Conservation (phyloP, 257 asterid species). For the Forsythia viridissima region DNA sequence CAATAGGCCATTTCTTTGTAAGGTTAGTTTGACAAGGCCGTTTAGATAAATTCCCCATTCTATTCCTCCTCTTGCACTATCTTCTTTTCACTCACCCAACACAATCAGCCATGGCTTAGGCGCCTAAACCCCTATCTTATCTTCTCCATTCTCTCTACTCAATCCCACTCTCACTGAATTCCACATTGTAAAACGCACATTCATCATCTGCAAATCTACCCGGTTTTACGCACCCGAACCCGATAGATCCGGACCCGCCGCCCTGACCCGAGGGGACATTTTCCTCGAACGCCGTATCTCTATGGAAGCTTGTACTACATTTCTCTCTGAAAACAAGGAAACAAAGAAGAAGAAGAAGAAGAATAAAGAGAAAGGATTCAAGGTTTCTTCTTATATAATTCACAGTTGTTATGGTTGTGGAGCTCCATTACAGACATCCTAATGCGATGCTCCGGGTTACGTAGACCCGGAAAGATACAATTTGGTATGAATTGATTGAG, state of each 20-base stretch:
- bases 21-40: too few relatives aligned
- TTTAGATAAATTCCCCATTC: too few relatives aligned
- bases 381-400: constrained; percentile 27
- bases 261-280: constrained; percentile 76
- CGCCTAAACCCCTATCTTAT: constrained; percentile 57
- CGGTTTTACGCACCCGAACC: constrained; percentile 41
- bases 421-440: constrained; percentile 76
- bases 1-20: too few relatives aligned
- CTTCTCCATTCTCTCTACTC: constrained; percentile 38
- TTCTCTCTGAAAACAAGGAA: constrained; percentile 31
- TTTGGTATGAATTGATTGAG: constrained; percentile 25
- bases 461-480: constrained; percentile 43
- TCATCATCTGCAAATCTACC: constrained; percentile 46
- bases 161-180: constrained; percentile 23
- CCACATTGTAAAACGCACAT: constrained; percentile 26
- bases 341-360: constrained; percentile 44
- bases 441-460: constrained; percentile 75
- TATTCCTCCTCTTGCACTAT: background rate
- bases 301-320: constrained; percentile 44
- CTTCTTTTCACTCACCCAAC: background rate
- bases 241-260: constrained; percentile 72
- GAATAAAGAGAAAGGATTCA: constrained; percentile 35
- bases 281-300: constrained; percentile 65
- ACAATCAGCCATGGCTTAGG: constrained; percentile 54
- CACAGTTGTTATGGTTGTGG: constrained; percentile 86